Evolutionary conservation across 805 yeast species (phyloP).

Genomic region (Hanseniaspora thailandica): DNA sequence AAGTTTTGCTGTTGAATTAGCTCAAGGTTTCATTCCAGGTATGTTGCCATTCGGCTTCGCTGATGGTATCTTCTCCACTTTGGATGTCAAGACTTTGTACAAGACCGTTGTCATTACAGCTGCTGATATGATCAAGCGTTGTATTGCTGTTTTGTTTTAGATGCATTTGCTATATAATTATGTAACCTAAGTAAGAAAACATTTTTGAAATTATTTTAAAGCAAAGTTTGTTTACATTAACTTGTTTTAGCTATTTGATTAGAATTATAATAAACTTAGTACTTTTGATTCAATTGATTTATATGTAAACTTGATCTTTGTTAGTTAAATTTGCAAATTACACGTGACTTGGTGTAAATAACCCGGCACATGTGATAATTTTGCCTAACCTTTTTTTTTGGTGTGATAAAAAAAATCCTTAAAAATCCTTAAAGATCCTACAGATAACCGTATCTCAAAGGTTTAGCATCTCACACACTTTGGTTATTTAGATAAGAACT

Average conservation of each 20-base stretch:
- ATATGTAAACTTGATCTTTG: background rate
- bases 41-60: constrained; percentile 94
- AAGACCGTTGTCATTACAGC: constrained; percentile 69
- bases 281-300: background rate
- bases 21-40: constrained; percentile 97
- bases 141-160: constrained; percentile 22
- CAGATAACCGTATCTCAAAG: background rate
- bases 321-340: too few relatives aligned
- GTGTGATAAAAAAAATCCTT: background rate
- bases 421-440: too few relatives aligned
- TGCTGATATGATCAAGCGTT: constrained; percentile 59
- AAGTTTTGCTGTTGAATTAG: constrained; percentile 81
- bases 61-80: constrained; percentile 65
- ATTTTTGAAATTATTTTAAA: too few relatives aligned
- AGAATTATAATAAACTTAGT: too few relatives aligned
- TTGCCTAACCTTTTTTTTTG: too few relatives aligned
- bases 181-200: background rate
- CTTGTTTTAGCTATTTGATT: too few relatives aligned
- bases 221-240: too few relatives aligned
- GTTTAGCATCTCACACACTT: background rate
- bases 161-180: background rate
- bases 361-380: too few relatives aligned
- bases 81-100: constrained; percentile 58
- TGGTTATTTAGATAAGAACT: background rate
- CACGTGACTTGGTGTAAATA: background rate